These are phyloP conservation scores for Ophiostoma australiae DNA, from an alignment of 2,329 filamentous ascomycete species.

Conservation along the genomic window DNA sequence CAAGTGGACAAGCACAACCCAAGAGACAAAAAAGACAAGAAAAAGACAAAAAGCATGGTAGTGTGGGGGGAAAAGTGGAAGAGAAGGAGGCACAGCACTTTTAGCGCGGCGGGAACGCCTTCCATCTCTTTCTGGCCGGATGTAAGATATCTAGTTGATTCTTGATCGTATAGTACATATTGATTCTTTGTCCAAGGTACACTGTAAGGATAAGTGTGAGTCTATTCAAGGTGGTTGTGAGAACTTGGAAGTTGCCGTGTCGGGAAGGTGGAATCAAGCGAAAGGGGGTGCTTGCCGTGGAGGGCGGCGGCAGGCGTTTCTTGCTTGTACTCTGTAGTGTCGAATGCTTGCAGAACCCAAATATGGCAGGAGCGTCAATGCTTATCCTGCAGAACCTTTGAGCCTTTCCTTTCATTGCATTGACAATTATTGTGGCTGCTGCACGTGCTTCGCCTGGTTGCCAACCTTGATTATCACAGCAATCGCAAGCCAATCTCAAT, in stretches of 20 bases:
- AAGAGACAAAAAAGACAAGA: no score
- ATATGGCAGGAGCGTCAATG: not conserved
- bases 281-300: not conserved
- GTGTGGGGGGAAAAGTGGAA: constrained; percentile 3
- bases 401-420: not conserved
- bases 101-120: constrained; percentile 10
- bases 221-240: not conserved
- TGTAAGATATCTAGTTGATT: not conserved
- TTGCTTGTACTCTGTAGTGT: not conserved
- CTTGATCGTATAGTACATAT: no score
- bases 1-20: not conserved
- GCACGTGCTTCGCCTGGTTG: not conserved
- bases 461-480: not conserved
- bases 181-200: no score
- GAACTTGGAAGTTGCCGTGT: not conserved
- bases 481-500: not conserved
- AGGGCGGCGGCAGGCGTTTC: not conserved
- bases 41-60: constrained; percentile 4
- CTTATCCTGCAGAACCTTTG: not conserved
- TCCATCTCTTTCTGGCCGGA: not conserved
- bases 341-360: not conserved
- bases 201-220: no score
- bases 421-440: not conserved
- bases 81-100: constrained; percentile 12
- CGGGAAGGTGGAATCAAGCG: not conserved